Percentiles rank a stretch among this genome's conserved stretches.
These are phyloP conservation scores for Calycina marina DNA, from an alignment of 2,329 filamentous ascomycete genomes.

Conservation along the genomic window DNA sequence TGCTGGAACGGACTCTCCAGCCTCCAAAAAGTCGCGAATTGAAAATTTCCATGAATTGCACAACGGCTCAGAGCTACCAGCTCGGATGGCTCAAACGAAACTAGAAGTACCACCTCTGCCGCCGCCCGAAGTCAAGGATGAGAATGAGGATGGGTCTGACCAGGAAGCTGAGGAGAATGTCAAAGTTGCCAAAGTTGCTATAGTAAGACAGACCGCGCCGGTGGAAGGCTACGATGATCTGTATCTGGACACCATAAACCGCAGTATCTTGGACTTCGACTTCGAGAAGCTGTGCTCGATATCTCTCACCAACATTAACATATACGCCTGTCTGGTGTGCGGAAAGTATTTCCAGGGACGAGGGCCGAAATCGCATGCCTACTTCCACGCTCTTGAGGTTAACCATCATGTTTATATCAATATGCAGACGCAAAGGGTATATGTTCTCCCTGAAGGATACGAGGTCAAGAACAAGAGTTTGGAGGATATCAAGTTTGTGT, in stretches of 20 bases:
- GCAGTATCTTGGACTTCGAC: slow-evolving; percentile 87
- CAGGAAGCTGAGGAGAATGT: slow-evolving; percentile 21
- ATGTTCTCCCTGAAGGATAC: slow-evolving; percentile 89
- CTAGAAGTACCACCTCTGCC: slow-evolving; percentile 5
- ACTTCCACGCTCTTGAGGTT: slow-evolving; percentile 91
- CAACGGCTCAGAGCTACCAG: slow-evolving; percentile 17
- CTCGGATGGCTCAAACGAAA: slow-evolving; percentile 15
- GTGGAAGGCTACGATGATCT: slow-evolving; percentile 85
- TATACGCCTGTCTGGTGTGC: slow-evolving; percentile 93
- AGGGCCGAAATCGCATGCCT: slow-evolving; percentile 87
- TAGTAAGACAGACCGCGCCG: slow-evolving; percentile 57
- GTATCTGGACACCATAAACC: slow-evolving; percentile 94
- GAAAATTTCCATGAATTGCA: slow-evolving; percentile 21
- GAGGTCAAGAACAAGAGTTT: slow-evolving; percentile 89
- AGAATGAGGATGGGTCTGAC: slow-evolving; percentile 9
- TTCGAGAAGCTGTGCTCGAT: slow-evolving; percentile 98
- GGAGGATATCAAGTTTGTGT: slow-evolving; percentile 96
- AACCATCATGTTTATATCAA: slow-evolving; percentile 98
- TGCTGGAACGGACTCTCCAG: slow-evolving; percentile 38
- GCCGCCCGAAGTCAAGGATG: slow-evolving; percentile 11
- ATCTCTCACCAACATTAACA: slow-evolving; percentile 93
- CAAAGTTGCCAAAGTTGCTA: slow-evolving; percentile 24
- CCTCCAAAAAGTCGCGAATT: slow-evolving; percentile 41
- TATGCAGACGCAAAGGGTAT: slow-evolving; percentile 83
- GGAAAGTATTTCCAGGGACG: slow-evolving; percentile 96